Conservation (phyloP, 2,329 filamentous ascomycete species). For the Exophiala mesophila region DNA sequence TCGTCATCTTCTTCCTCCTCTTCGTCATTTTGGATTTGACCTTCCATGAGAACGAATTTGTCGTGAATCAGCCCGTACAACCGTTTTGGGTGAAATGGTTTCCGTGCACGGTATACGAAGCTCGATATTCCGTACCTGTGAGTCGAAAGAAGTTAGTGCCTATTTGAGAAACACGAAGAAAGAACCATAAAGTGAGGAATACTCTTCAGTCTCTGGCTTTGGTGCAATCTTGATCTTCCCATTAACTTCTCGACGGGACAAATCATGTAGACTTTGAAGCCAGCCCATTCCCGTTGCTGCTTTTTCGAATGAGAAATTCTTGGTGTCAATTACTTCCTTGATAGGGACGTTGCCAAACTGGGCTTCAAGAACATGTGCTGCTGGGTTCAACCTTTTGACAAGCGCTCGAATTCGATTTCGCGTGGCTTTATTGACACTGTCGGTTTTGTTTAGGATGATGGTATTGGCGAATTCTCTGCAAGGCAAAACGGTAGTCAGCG, state of each 20-base stretch:
- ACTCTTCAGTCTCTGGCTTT: constrained; percentile 67
- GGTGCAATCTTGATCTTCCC: constrained; percentile 54
- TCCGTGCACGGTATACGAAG: constrained; percentile 61
- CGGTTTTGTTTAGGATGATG: constrained; percentile 65
- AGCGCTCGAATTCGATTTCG: constrained; percentile 48
- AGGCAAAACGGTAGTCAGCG: not conserved
- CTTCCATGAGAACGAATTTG: constrained; percentile 43
- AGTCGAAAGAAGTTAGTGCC: constrained; percentile 30
- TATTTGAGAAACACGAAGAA: constrained; percentile 2
- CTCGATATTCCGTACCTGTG: constrained; percentile 61
- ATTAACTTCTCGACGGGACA: constrained; percentile 57
- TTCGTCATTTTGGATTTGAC: constrained; percentile 30
- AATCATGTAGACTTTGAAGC: constrained; percentile 64
- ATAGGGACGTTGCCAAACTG: constrained; percentile 58
- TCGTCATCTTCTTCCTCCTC: constrained; percentile 29
- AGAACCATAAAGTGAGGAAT: constrained; percentile 8
- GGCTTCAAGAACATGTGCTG: constrained; percentile 59
- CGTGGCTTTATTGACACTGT: constrained; percentile 51
- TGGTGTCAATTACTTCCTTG: constrained; percentile 60
- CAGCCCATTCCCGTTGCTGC: constrained; percentile 64
- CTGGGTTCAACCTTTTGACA: constrained; percentile 60
- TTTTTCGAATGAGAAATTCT: constrained; percentile 59
- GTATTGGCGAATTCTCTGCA: constrained; percentile 64
- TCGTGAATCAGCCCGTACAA: constrained; percentile 40
- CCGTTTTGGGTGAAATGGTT: constrained; percentile 45